A percentile compares a stretch with the other conserved stretches of the same genome.
phyloP scores from a whole-genome alignment of 2,329 filamentous ascomycete species.

The Cadophora gregata region DNA sequence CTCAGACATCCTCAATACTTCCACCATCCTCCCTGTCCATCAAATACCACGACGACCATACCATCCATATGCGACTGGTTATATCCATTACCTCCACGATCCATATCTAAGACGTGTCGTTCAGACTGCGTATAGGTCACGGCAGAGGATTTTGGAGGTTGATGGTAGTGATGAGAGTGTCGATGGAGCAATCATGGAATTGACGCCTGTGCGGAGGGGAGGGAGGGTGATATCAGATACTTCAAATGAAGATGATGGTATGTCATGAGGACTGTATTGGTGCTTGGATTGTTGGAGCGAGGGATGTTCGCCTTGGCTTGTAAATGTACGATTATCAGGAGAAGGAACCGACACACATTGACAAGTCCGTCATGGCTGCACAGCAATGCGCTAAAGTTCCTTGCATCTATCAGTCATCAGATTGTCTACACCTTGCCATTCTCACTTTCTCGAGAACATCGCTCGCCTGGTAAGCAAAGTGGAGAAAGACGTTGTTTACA shows the following conservation, averaged over 20 bases:
- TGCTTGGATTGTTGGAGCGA: too few relatives aligned
- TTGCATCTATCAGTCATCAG: too few relatives aligned
- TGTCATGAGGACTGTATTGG: not conserved
- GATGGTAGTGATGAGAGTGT: not conserved
- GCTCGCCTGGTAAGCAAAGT: too few relatives aligned
- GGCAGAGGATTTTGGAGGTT: not conserved
- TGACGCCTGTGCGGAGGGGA: conserved; percentile 3
- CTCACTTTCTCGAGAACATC: too few relatives aligned
- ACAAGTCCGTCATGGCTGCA: too few relatives aligned
- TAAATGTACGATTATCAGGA: too few relatives aligned
- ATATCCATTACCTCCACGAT: not conserved
- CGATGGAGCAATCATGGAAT: not conserved
- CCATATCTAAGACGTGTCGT: not conserved
- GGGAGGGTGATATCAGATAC: not conserved
- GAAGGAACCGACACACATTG: too few relatives aligned
- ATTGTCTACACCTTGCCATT: too few relatives aligned
- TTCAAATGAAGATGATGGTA: not conserved
- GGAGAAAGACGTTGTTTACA: too few relatives aligned
- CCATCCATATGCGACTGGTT: conserved; percentile 4
- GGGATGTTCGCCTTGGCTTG: too few relatives aligned
- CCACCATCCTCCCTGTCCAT: conserved; percentile 3
- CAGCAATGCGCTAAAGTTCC: too few relatives aligned
- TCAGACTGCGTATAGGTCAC: not conserved
- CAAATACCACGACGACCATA: conserved; percentile 7
- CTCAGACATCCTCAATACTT: not conserved